These are phyloP conservation scores for Diaporthe vexans DNA, from an alignment of 2,329 filamentous ascomycete species.

Conservation along the genomic window DNA sequence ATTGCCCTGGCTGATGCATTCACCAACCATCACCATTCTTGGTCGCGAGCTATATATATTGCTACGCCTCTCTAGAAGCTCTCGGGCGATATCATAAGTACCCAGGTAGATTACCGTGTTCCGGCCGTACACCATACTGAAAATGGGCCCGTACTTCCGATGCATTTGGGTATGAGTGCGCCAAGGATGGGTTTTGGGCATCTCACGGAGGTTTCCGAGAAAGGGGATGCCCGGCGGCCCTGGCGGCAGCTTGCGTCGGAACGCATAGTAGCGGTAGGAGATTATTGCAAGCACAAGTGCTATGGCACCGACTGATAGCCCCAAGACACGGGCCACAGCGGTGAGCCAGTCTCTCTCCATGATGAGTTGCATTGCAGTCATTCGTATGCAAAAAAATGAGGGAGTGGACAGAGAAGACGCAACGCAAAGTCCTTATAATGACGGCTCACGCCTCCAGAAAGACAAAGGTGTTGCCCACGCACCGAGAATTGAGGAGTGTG, in stretches of 20 bases:
- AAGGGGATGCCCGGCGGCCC: conserved; percentile 65
- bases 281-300: neutral
- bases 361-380: neutral
- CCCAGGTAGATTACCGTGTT: conserved; percentile 14
- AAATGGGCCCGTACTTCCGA: conserved; percentile 13
- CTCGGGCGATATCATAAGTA: conserved; percentile 47
- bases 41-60: conserved; percentile 64
- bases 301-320: neutral
- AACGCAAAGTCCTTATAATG: neutral
- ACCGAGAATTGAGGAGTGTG: no score
- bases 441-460: neutral
- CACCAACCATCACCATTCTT: conserved; percentile 15
- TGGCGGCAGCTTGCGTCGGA: conserved; percentile 52
- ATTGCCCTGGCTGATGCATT: conserved; percentile 9
- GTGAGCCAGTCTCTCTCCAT: neutral
- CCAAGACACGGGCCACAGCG: neutral
- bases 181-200: conserved; percentile 51
- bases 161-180: conserved; percentile 24
- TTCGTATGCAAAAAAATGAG: neutral
- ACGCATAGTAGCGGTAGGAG: conserved; percentile 11
- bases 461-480: neutral
- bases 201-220: conserved; percentile 65
- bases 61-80: conserved; percentile 65
- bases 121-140: conserved; percentile 6
- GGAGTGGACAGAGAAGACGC: neutral